phyloP scores from a whole-genome alignment of 768 basidiomycete genomes.

The Auriscalpium orientale region DNA sequence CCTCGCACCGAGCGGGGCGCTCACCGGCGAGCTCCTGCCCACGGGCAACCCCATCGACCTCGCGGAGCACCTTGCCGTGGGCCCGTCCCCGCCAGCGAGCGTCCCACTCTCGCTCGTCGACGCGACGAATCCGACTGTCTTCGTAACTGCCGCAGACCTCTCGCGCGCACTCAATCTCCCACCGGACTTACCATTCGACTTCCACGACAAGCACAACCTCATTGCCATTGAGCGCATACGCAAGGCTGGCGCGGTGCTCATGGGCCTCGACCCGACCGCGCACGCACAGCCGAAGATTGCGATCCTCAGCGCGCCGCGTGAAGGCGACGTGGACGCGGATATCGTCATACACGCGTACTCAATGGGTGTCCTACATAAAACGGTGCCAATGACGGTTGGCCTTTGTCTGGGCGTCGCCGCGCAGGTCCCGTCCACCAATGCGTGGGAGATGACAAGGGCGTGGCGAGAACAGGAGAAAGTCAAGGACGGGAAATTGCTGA shows the following conservation, averaged over 20 bases:
- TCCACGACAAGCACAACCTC: constrained; percentile 11
- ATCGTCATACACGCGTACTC: constrained; percentile 54
- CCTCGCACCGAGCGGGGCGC: constrained; percentile 55
- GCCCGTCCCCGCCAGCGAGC: constrained; percentile 4
- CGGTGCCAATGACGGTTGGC: constrained; percentile 68
- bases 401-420: constrained; percentile 62
- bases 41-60: constrained; percentile 42
- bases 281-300: constrained; percentile 71
- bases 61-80: constrained; percentile 26
- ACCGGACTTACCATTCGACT: constrained; percentile 14
- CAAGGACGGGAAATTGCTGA: constrained; percentile 25
- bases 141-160: constrained; percentile 43
- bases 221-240: constrained; percentile 46
- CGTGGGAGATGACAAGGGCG: constrained; percentile 38
- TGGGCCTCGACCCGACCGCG: constrained; percentile 56
- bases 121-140: constrained; percentile 69
- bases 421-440: constrained; percentile 44
- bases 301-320: constrained; percentile 34
- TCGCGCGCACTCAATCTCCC: constrained; percentile 28
- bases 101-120: constrained; percentile 53
- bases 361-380: constrained; percentile 66
- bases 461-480: constrained; percentile 1
- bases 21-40: constrained; percentile 66
- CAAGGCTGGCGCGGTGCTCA: constrained; percentile 44
- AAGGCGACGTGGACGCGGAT: constrained; percentile 32